Evolutionary conservation across 2,329 filamentous ascomycete genomes (phyloP).

Genomic region (Endothia cerciana): DNA sequence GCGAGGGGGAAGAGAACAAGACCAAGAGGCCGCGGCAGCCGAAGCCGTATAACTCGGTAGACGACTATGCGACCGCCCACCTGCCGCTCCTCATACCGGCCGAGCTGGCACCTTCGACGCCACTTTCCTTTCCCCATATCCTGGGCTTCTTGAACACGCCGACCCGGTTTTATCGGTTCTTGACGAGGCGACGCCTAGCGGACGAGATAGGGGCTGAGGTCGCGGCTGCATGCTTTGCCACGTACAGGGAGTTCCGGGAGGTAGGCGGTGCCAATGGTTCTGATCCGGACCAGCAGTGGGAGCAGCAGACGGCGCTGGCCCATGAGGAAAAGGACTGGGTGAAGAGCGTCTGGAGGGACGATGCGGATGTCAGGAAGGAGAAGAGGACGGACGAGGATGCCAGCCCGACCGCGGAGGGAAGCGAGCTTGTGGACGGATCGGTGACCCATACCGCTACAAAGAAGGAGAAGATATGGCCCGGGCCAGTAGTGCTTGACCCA

Average conservation of each 20-base stretch:
- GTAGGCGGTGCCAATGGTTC: constrained; percentile 37
- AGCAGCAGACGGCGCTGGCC: constrained; percentile 67
- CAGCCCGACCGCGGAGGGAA: constrained; percentile 17
- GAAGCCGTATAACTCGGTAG: constrained; percentile 72
- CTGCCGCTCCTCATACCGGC: constrained; percentile 69
- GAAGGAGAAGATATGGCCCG: constrained; percentile 75
- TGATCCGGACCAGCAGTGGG: constrained; percentile 45
- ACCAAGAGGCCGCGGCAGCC: constrained; percentile 64
- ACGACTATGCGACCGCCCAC: constrained; percentile 69
- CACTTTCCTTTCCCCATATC: constrained; percentile 83
- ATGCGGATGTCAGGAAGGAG: constrained; percentile 50
- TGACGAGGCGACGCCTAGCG: constrained; percentile 82
- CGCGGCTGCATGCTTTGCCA: constrained; percentile 77
- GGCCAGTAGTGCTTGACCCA: constrained; percentile 74
- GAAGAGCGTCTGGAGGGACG: constrained; percentile 71
- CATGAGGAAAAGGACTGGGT: constrained; percentile 83
- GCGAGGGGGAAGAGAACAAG: constrained; percentile 49
- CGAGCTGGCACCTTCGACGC: constrained; percentile 72
- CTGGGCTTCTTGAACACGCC: constrained; percentile 92
- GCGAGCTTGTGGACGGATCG: constrained; percentile 20
- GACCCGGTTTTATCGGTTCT: constrained; percentile 82
- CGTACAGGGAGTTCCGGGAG: constrained; percentile 53
- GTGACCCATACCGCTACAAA: background rate
- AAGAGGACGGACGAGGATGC: constrained; percentile 41
- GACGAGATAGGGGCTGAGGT: constrained; percentile 87